Conservation (phyloP, 495 filamentous ascomycete genomes). For the Penicillium lividum region DNA sequence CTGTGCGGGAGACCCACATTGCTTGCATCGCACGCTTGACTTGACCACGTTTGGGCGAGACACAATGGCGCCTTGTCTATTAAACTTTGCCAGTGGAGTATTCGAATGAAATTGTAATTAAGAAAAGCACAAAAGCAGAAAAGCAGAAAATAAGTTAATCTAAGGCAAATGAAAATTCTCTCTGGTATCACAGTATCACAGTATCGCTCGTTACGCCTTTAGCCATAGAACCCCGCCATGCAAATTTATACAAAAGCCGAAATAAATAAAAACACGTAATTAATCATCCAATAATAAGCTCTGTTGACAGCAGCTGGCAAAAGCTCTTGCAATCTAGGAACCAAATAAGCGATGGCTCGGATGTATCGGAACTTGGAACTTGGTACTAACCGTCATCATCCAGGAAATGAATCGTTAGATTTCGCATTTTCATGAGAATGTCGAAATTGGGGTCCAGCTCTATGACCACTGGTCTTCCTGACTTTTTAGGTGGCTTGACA, state of each 20-base stretch:
- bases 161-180: constrained; percentile 4
- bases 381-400: constrained; percentile 43
- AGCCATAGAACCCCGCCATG: constrained; percentile 25
- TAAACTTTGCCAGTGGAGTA: not conserved
- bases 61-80: constrained; percentile 3
- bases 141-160: not conserved
- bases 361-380: not conserved
- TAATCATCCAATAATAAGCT: constrained; percentile 33
- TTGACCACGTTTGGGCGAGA: not conserved
- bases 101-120: not conserved
- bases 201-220: not conserved
- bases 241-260: constrained; percentile 13
- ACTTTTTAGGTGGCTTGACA: constrained; percentile 43
- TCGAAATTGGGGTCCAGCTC: constrained; percentile 49
- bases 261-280: constrained; percentile 3
- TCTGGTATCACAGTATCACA: constrained; percentile 4
- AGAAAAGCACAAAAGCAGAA: not conserved
- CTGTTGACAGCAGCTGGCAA: constrained; percentile 29
- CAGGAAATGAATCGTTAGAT: constrained; percentile 42
- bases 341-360: constrained; percentile 10
- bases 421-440: constrained; percentile 43
- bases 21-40: constrained; percentile 11
- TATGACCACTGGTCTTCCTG: constrained; percentile 40
- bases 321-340: constrained; percentile 26
- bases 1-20: constrained; percentile 13